A percentile compares a stretch with the other conserved stretches of the same genome.
These are phyloP conservation scores for Gillenia trifoliata DNA, from an alignment of 306 rosid species.

Conservation along the genomic window DNA sequence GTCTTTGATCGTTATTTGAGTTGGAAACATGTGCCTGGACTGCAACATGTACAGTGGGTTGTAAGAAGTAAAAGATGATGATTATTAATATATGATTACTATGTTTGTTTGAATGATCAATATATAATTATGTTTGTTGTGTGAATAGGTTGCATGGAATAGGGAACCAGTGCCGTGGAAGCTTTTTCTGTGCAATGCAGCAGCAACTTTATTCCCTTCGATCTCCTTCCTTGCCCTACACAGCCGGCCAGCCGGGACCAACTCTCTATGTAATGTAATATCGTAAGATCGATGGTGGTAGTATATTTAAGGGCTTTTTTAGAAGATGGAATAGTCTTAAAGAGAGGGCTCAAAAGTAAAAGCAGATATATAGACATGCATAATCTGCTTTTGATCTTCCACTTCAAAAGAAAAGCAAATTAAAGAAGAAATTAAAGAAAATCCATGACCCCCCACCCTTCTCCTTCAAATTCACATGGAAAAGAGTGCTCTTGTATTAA, in stretches of 20 bases:
- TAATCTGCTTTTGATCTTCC: slow-evolving; percentile 54
- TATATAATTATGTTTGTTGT: slow-evolving; percentile 38
- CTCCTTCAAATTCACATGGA: slow-evolving; percentile 38
- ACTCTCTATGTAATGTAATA: slow-evolving; percentile 28
- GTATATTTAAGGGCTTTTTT: slow-evolving; percentile 32
- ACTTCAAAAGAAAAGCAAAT: slow-evolving; percentile 41
- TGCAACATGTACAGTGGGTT: slow-evolving; percentile 40
- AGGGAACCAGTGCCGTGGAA: slow-evolving; percentile 48
- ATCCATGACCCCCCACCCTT: slow-evolving; percentile 12
- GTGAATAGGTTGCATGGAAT: slow-evolving; percentile 58
- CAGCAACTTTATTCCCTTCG: slow-evolving; percentile 54
- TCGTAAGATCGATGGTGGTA: background rate
- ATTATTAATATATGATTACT: slow-evolving; percentile 76
- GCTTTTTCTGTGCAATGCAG: slow-evolving; percentile 32
- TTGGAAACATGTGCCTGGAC: slow-evolving; percentile 48
- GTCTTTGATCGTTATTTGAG: slow-evolving; percentile 20
- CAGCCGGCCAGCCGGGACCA: slow-evolving; percentile 40
- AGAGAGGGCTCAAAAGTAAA: slow-evolving; percentile 69
- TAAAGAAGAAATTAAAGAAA: slow-evolving; percentile 16
- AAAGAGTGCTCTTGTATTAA: slow-evolving; percentile 70
- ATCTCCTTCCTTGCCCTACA: slow-evolving; percentile 40
- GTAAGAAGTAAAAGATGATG: slow-evolving; percentile 68
- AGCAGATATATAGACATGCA: slow-evolving; percentile 26
- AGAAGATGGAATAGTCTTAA: slow-evolving; percentile 67
- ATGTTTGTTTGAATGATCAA: slow-evolving; percentile 54